phyloP scores from a whole-genome alignment of 441 rosid genomes.

The Raphanus hybrid region DNA sequence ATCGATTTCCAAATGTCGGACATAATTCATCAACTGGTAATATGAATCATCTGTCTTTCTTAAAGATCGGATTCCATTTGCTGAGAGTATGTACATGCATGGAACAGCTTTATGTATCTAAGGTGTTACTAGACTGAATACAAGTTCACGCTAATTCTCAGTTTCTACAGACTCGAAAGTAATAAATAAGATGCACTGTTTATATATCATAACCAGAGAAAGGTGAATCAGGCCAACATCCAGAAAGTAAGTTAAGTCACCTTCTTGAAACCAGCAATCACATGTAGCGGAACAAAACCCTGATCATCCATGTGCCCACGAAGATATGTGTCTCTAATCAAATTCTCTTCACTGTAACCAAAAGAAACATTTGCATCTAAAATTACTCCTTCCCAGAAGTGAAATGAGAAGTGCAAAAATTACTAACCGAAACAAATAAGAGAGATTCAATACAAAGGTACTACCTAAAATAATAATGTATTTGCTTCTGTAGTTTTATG shows the following conservation, averaged over 20 bases:
- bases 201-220: slow-evolving; percentile 25
- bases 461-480: slow-evolving; percentile 91
- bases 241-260: slow-evolving; percentile 47
- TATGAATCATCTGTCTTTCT: slow-evolving; percentile 3
- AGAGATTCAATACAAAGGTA: slow-evolving; percentile 19
- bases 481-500: slow-evolving; percentile 62
- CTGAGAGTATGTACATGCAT: slow-evolving; percentile 8
- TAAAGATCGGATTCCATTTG: slow-evolving; percentile 15
- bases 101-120: slow-evolving; percentile 18
- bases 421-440: slow-evolving; percentile 13
- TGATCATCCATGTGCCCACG: slow-evolving; percentile 88
- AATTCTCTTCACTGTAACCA: slow-evolving; percentile 79
- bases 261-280: slow-evolving; percentile 85
- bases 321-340: slow-evolving; percentile 78
- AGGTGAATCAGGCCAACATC: slow-evolving; percentile 12
- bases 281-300: slow-evolving; percentile 82
- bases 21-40: slow-evolving; percentile 1
- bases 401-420: slow-evolving; percentile 13
- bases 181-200: neutral
- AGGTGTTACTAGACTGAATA: neutral
- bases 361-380: slow-evolving; percentile 39
- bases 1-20: neutral
- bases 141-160: neutral
- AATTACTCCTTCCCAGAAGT: slow-evolving; percentile 37
- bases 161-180: neutral